Evolutionary conservation across 192 early-diverging fungal species (phyloP).

Genomic region (Phycomyces nitens): DNA sequence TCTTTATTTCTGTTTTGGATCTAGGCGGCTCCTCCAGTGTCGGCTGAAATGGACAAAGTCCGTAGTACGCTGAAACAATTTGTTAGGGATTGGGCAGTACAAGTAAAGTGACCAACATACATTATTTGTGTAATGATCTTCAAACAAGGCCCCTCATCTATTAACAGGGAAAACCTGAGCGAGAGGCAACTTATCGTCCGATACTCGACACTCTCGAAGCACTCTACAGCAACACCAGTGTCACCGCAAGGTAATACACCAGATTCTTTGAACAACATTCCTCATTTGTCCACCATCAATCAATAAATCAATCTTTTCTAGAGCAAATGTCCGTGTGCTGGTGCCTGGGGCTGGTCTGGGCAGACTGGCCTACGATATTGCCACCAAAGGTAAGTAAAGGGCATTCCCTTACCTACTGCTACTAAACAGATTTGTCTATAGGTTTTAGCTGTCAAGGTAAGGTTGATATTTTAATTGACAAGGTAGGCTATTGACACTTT

Average conservation of each 20-base stretch:
- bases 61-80: constrained; percentile 89
- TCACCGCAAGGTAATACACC: too few relatives aligned
- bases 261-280: too few relatives aligned
- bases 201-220: constrained; percentile 63
- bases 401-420: too few relatives aligned
- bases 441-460: constrained; percentile 75
- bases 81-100: constrained; percentile 90
- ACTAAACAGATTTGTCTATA: too few relatives aligned
- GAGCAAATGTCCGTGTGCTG: constrained; percentile 66
- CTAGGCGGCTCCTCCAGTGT: constrained; percentile 34
- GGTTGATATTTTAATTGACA: too few relatives aligned
- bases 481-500: too few relatives aligned
- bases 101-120: constrained; percentile 44
- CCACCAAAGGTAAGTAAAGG: constrained; percentile 46
- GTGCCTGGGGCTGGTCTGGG: constrained; percentile 96
- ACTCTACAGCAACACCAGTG: too few relatives aligned
- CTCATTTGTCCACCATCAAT: too few relatives aligned
- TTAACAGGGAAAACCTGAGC: constrained; percentile 44
- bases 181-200: constrained; percentile 76
- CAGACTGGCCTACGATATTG: constrained; percentile 90
- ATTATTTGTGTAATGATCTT: neutral
- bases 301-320: constrained; percentile 13
- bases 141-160: constrained; percentile 3
- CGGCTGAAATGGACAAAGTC: constrained; percentile 89
- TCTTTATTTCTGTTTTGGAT: neutral